Base-by-base conservation (phyloP, 2,329 filamentous ascomycete genomes). In the Neofusicoccum cordaticola region DNA sequence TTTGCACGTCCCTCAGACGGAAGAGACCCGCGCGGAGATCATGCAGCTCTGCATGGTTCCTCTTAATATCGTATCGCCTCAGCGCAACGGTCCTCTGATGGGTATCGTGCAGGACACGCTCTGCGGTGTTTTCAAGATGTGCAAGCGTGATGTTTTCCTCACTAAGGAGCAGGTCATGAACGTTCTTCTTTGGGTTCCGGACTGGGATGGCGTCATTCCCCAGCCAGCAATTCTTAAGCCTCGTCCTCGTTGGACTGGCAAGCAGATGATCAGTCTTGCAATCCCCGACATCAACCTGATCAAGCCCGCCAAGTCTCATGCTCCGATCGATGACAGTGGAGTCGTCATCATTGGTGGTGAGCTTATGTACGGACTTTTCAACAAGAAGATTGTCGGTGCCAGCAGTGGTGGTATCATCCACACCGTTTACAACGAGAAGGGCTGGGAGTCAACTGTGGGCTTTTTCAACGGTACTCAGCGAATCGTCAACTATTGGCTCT, bases 51-150 rank as follows among this genome's bases (percentile, higher is more conserved):
- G 94, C 77, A 90, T 98, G 85, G 95, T 99, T n/a, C 95, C 95
- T 0, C 86, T 95, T 71, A 97, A 99, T 78, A 98, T 99, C 73
- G 96, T 99, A 9, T 99, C 96, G 1, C 95, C 95, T 4, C 95
- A 99, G 79, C 89, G 93, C 74, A 99, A 99, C 79, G 91, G 92
- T 65, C 96, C 95, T 52, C 85, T 99, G 64, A 99, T 99, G 96
- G 96, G 96, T 87, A 98, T 99, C 70, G 95, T 99, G 22, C 95
- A 99, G 78, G 95, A 99, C 78, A 97, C 94, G 27, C 85, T 99
- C 66, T 95, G 93, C 70, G 95, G 96, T 80, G 90, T 93, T 48
- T 99, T 97, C 86, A 99, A 99, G 82, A 88, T 99, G 70, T 97
- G 91, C 72, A 90, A 93, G 71, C 89, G 93, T 75, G 95, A 99